Percentiles rank a stretch among this genome's conserved stretches.
Conservation (phyloP, 2,329 filamentous ascomycete genomes). For the Claviceps africana region DNA sequence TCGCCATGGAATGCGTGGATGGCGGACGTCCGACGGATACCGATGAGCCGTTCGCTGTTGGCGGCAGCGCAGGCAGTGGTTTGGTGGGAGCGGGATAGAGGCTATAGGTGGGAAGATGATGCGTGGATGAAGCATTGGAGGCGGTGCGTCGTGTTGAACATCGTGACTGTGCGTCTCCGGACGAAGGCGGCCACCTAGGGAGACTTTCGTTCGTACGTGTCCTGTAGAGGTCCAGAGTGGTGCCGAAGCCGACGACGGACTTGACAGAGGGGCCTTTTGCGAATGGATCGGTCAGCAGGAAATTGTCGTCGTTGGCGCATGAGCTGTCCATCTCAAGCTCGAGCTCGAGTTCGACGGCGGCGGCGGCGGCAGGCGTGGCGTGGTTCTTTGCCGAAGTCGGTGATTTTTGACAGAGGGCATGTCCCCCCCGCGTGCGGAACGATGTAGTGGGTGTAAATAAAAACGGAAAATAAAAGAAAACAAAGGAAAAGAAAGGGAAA, state of each 20-base stretch:
- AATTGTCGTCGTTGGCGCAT: neutral
- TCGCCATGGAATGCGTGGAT: neutral
- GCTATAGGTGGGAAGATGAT: slow-evolving; percentile 3
- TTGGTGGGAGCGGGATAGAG: slow-evolving; percentile 5
- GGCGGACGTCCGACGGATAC: slow-evolving; percentile 3
- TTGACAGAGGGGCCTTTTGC: neutral
- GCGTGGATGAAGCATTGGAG: slow-evolving; percentile 2
- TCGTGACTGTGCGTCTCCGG: neutral
- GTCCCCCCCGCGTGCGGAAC: neutral
- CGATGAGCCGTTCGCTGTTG: slow-evolving; percentile 1
- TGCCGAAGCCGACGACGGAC: neutral
- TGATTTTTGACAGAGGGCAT: neutral
- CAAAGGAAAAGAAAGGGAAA: neutral
- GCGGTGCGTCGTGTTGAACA: neutral
- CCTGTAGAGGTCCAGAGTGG: neutral
- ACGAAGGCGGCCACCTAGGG: neutral
- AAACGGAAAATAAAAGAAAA: neutral
- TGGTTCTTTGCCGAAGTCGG: neutral
- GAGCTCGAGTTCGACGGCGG: neutral
- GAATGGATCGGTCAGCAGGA: neutral
- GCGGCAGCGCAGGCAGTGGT: slow-evolving; percentile 5
- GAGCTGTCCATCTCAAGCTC: neutral
- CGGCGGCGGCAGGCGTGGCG: neutral
- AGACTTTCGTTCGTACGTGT: neutral
- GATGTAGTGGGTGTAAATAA: too few species aligned